phyloP scores from a whole-genome alignment of 345 rosid genomes.

The Laguncularia racemosa region DNA sequence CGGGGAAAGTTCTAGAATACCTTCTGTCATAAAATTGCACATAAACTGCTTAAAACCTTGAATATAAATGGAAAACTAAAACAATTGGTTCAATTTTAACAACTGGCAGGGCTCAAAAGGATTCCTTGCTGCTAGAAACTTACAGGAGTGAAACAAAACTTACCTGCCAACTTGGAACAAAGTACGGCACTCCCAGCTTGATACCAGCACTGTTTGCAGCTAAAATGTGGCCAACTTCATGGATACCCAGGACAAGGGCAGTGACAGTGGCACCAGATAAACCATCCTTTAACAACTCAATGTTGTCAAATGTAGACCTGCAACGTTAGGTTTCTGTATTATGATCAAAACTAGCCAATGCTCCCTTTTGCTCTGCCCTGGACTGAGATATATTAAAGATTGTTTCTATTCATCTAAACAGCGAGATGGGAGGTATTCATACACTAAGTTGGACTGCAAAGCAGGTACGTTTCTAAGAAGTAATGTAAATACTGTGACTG shows the following conservation, averaged over 20 bases:
- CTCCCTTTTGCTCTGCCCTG: not conserved
- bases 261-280: slow-evolving; percentile 86
- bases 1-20: no score
- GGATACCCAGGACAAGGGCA: slow-evolving; percentile 68
- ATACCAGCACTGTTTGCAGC: slow-evolving; percentile 57
- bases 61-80: slow-evolving; percentile 4
- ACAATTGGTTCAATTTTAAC: no score
- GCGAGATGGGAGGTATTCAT: slow-evolving; percentile 19
- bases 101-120: no score
- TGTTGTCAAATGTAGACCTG: slow-evolving; percentile 82
- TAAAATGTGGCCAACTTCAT: slow-evolving; percentile 71
- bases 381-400: not conserved
- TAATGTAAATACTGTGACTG: slow-evolving; percentile 68
- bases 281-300: slow-evolving; percentile 58
- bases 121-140: not conserved
- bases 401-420: not conserved
- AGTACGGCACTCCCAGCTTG: slow-evolving; percentile 84
- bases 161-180: slow-evolving; percentile 99
- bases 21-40: no score
- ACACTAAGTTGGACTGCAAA: slow-evolving; percentile 77
- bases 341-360: not conserved
- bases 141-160: slow-evolving; percentile 9
- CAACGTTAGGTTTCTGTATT: slow-evolving; percentile 12
- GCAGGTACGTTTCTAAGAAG: slow-evolving; percentile 91
- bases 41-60: not conserved